These are phyloP conservation scores for Astragalus membranaceus DNA, from an alignment of 306 rosid genomes.

Conservation along the genomic window DNA sequence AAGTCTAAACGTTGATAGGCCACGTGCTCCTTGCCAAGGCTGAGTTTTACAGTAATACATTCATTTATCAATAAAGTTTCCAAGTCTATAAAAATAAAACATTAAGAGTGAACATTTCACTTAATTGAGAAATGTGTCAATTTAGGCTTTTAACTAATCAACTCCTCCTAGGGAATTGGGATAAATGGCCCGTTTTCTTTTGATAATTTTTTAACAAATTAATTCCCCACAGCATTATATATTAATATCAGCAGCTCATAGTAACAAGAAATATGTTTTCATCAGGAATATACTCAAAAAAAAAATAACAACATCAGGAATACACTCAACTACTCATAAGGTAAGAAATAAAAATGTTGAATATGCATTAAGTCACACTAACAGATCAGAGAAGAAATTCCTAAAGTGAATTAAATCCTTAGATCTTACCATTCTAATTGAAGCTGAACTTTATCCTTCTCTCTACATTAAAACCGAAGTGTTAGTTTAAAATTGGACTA, in stretches of 20 bases:
- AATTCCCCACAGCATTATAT: neutral
- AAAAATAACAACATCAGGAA: neutral
- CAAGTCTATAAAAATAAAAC: slow-evolving; percentile 10
- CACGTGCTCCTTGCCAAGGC: slow-evolving; percentile 80
- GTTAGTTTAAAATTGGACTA: slow-evolving; percentile 18
- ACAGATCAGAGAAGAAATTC: neutral
- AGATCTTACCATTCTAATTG: slow-evolving; percentile 88
- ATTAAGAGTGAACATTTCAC: slow-evolving; percentile 10
- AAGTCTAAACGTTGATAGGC: slow-evolving; percentile 69
- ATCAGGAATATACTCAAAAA: neutral
- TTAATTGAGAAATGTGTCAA: neutral
- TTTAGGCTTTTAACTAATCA: neutral
- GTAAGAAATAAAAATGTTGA: neutral
- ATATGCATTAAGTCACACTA: neutral
- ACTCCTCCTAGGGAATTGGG: neutral
- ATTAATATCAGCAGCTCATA: neutral
- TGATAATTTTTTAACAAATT: neutral
- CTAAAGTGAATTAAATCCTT: slow-evolving; percentile 18
- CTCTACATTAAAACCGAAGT: slow-evolving; percentile 42
- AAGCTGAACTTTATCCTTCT: slow-evolving; percentile 79
- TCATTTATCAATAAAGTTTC: slow-evolving; percentile 22
- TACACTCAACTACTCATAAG: neutral
- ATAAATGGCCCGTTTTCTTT: slow-evolving; percentile 3
- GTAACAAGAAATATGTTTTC: neutral
- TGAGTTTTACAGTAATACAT: slow-evolving; percentile 34